Evolutionary conservation across 805 yeast genomes (phyloP).

Genomic region (Jamesozyma lodderae): DNA sequence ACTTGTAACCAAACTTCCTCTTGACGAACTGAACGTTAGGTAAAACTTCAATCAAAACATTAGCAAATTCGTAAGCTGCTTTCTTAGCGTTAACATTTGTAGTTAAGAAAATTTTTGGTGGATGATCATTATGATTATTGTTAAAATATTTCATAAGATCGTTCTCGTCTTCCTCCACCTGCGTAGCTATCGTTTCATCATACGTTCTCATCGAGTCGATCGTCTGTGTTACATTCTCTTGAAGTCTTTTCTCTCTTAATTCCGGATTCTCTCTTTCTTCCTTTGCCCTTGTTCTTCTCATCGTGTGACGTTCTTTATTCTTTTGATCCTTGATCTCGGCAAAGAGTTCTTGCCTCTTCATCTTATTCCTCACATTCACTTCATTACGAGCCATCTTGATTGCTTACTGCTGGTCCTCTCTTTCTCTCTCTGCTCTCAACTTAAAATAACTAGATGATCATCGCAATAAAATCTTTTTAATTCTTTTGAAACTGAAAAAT

Average conservation of each 20-base stretch:
- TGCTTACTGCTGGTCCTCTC: neutral
- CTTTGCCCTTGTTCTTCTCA: slow-evolving; percentile 74
- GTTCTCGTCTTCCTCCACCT: slow-evolving; percentile 17
- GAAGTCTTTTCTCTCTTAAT: slow-evolving; percentile 67
- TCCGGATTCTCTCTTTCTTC: slow-evolving; percentile 81
- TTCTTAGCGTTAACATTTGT: slow-evolving; percentile 82
- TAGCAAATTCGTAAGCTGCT: slow-evolving; percentile 84
- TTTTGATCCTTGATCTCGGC: slow-evolving; percentile 65
- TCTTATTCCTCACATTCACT: slow-evolving; percentile 60
- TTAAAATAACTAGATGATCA: neutral
- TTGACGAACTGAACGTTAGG: slow-evolving; percentile 84
- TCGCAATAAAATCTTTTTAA: neutral
- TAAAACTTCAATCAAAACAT: slow-evolving; percentile 68
- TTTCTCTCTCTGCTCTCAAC: slow-evolving; percentile 7
- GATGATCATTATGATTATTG: slow-evolving; percentile 48
- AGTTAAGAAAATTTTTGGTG: slow-evolving; percentile 84
- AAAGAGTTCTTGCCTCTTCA: slow-evolving; percentile 68
- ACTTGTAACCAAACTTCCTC: slow-evolving; percentile 72
- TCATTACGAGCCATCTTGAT: slow-evolving; percentile 30
- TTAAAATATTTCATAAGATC: slow-evolving; percentile 33
- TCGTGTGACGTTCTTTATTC: slow-evolving; percentile 67
- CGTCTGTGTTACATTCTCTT: slow-evolving; percentile 70
- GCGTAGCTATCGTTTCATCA: slow-evolving; percentile 66
- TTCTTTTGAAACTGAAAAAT: neutral
- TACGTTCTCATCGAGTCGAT: slow-evolving; percentile 75